Evolutionary conservation across 2,329 filamentous ascomycete species (phyloP).

Genomic region (Alternaria brassicicola): DNA sequence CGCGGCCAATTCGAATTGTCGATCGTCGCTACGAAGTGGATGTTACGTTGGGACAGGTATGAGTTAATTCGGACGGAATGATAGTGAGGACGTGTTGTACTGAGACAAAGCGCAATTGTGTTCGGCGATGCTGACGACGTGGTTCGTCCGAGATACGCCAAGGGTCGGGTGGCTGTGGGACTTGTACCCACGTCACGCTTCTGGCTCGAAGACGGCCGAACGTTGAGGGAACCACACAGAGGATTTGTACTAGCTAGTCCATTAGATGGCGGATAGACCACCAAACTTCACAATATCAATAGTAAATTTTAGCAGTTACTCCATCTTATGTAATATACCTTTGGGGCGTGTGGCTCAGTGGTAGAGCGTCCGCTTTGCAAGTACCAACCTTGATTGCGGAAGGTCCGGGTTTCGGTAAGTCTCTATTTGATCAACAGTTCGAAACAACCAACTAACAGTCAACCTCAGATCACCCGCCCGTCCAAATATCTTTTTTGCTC

Average conservation of each 20-base stretch:
- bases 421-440: no score
- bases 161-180: slow-evolving; percentile 26
- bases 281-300: no score
- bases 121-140: slow-evolving; percentile 31
- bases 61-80: background rate
- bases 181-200: background rate
- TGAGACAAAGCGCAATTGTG: slow-evolving; percentile 21
- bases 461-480: slow-evolving; percentile 31
- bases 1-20: slow-evolving; percentile 5
- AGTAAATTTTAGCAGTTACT: no score
- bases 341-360: slow-evolving; percentile 46
- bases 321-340: slow-evolving; percentile 4
- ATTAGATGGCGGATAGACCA: no score
- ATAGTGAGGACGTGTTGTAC: slow-evolving; percentile 18
- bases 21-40: background rate
- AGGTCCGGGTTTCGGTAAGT: slow-evolving; percentile 47
- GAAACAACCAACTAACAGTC: no score
- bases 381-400: slow-evolving; percentile 21
- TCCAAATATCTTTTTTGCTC: slow-evolving; percentile 30
- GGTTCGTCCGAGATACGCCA: slow-evolving; percentile 26
- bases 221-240: no score
- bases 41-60: background rate
- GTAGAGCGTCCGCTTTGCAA: slow-evolving; percentile 50
- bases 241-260: no score
- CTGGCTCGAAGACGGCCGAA: no score